phyloP scores from a whole-genome alignment of 177 flowering plant genomes.

The Telopea speciosissima region DNA sequence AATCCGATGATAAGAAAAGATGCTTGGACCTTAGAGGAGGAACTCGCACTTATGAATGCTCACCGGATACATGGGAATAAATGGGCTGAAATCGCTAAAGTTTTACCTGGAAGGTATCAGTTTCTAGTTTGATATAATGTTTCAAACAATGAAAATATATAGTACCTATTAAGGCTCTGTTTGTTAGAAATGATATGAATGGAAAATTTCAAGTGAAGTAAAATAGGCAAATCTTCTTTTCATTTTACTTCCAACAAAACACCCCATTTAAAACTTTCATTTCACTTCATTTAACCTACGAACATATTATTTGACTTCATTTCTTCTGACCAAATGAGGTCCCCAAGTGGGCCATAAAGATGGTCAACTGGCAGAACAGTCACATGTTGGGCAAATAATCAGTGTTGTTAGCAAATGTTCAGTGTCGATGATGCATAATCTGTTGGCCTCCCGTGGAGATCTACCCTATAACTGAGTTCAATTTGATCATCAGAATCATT shows the following conservation, averaged over 20 bases:
- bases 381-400: neutral
- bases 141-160: neutral
- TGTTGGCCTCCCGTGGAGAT: neutral
- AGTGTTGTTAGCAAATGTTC: neutral
- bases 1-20: constrained; percentile 88
- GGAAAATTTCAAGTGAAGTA: no score
- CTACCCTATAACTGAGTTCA: neutral
- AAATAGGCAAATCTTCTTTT: no score
- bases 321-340: no score
- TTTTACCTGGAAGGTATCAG: constrained; percentile 88
- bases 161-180: neutral
- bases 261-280: no score
- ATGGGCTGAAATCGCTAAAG: constrained; percentile 98
- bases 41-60: constrained; percentile 70
- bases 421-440: neutral
- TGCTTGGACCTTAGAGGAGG: constrained; percentile 96
- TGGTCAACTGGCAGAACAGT: neutral
- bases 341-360: no score
- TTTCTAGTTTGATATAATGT: neutral
- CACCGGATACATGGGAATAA: constrained; percentile 76
- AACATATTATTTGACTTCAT: no score
- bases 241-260: no score
- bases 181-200: no score
- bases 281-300: no score
- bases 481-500: neutral